phyloP scores from a whole-genome alignment of 768 basidiomycete species.

The Boletus edulis region DNA sequence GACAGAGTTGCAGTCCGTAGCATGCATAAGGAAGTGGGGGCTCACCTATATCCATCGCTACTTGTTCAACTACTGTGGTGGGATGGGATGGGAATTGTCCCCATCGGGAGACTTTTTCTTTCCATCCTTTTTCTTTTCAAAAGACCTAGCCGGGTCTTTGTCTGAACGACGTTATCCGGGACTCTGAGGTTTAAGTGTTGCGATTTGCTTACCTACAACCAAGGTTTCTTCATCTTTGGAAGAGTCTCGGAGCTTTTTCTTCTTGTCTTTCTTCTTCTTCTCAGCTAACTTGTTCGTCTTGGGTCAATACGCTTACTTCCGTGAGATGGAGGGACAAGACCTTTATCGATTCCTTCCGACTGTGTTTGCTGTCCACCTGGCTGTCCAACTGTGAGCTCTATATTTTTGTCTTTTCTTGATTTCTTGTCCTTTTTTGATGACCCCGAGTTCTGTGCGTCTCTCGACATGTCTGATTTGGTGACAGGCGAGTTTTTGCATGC shows the following conservation, averaged over 20 bases:
- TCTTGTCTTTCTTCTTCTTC: constrained; percentile 40
- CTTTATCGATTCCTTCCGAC: constrained; percentile 9
- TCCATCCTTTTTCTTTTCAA: not conserved
- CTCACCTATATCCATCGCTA: constrained; percentile 1
- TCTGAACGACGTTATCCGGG: not conserved
- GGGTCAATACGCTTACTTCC: constrained; percentile 4
- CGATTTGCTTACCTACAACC: not conserved
- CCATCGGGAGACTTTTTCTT: constrained; percentile 3
- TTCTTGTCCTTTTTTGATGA: not conserved
- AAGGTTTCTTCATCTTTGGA: not conserved
- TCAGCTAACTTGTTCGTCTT: constrained; percentile 11
- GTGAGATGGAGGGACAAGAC: constrained; percentile 10
- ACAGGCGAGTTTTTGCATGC: too few species aligned
- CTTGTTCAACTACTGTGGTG: not conserved
- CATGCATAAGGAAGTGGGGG: too few species aligned
- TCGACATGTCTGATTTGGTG: constrained; percentile 1
- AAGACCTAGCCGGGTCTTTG: not conserved
- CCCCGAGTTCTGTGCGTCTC: not conserved
- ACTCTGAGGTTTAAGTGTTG: not conserved
- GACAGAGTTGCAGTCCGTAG: not conserved
- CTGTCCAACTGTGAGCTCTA: not conserved
- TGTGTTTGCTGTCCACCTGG: not conserved
- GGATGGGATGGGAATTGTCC: not conserved
- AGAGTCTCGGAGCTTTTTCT: constrained; percentile 33
- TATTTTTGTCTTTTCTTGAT: not conserved